A percentile compares a stretch with the other conserved stretches of the same genome.
These are phyloP conservation scores for Agaricales sp. DNA, from an alignment of 1,284 basidiomycete genomes.

Conservation along the genomic window DNA sequence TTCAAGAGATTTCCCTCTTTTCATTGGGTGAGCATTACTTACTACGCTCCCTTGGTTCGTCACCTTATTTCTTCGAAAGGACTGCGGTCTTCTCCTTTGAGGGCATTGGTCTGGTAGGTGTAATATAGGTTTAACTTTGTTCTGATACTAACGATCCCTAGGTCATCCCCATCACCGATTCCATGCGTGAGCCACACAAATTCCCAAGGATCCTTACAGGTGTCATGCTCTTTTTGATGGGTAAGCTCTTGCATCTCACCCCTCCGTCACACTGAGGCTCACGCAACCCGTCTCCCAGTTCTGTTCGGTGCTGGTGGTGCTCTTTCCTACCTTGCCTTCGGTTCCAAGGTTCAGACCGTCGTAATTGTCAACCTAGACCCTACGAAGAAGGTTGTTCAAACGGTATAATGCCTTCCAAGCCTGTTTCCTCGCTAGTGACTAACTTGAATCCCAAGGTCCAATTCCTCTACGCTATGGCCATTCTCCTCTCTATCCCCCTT, in stretches of 20 bases:
- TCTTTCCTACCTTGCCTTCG: conserved; percentile 85
- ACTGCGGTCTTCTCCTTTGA: conserved; percentile 99
- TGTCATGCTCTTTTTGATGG: conserved; percentile 79
- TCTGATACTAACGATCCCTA: conserved; percentile 15
- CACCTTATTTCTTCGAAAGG: conserved; percentile 26
- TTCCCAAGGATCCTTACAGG: conserved; percentile 85
- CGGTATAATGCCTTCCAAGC: conserved; percentile 31
- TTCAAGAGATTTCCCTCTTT: conserved; percentile 76
- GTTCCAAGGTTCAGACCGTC: conserved; percentile 83
- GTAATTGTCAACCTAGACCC: conserved; percentile 92
- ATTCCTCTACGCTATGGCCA: conserved; percentile 87
- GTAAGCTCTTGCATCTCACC: conserved; percentile 25
- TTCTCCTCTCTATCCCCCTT: conserved; percentile 88
- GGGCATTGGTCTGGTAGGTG: conserved; percentile 84
- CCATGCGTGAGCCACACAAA: conserved; percentile 90
- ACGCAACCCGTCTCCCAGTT: conserved; percentile 26
- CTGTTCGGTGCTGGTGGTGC: conserved; percentile 89
- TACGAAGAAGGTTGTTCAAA: conserved; percentile 82
- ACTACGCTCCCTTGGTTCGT: conserved; percentile 4
- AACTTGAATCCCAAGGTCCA: conserved; percentile 38
- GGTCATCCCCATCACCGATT: conserved; percentile 94
- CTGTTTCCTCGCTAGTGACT: not conserved
- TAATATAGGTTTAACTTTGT: not conserved
- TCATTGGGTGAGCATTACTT: conserved; percentile 66
- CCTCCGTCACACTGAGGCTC: conserved; percentile 3